Evolutionary conservation across 495 filamentous ascomycete species (phyloP).

Genomic region (Antarctomyces pellizariae): DNA sequence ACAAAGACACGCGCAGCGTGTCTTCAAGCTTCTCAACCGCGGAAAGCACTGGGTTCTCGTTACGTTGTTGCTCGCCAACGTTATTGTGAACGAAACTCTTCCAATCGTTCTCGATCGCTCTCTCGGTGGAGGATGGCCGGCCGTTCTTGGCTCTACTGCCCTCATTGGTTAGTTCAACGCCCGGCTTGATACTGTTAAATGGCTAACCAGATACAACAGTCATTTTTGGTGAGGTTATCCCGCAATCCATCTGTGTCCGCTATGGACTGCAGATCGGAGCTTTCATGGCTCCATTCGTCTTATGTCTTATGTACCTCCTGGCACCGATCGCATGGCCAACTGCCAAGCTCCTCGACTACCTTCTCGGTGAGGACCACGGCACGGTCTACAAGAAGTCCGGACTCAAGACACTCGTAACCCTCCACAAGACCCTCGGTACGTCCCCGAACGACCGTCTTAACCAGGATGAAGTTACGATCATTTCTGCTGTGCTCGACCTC

Average conservation of each 20-base stretch:
- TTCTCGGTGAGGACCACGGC: constrained; percentile 62
- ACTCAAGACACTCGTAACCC: constrained; percentile 67
- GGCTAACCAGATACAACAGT: constrained; percentile 31
- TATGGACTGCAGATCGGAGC: constrained; percentile 94
- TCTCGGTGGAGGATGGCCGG: constrained; percentile 84
- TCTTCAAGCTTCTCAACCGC: constrained; percentile 54
- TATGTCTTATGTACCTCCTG: constrained; percentile 75
- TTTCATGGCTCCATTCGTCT: constrained; percentile 74
- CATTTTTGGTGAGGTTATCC: constrained; percentile 91
- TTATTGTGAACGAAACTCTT: constrained; percentile 94
- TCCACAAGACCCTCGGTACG: constrained; percentile 76
- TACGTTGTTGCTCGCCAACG: constrained; percentile 79
- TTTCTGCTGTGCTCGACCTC: constrained; percentile 83
- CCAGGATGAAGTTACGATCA: constrained; percentile 95
- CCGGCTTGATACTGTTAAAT: too few relatives aligned
- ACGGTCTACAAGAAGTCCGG: constrained; percentile 72
- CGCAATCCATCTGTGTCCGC: constrained; percentile 88
- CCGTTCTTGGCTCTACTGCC: constrained; percentile 75
- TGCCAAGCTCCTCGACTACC: constrained; percentile 49
- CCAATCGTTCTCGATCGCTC: constrained; percentile 88
- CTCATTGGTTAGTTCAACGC: constrained; percentile 48
- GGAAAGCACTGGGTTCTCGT: constrained; percentile 99
- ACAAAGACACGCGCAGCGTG: constrained; percentile 57
- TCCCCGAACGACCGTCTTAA: constrained; percentile 70
- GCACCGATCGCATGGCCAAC: constrained; percentile 51